Base-by-base conservation (phyloP, 306 rosid genomes). In the Prinsepia uniflora region DNA sequence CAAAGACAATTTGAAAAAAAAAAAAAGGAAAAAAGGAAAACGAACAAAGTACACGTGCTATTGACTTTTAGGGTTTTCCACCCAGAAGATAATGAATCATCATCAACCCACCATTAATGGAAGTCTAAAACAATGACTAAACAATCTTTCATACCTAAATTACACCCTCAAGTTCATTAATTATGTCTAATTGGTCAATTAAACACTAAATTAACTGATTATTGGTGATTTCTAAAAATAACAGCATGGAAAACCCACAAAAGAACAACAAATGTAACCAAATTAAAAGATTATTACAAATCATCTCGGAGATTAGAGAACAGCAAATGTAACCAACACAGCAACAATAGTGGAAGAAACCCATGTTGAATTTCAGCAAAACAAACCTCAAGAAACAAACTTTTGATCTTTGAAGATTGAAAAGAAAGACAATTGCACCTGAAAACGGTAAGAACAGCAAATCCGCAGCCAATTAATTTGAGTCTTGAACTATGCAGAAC, bases 371-470 rank as follows among this genome's bases (percentile, higher is more conserved):
- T 61, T 30, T 50, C 63, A 78, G 54, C 74, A 60, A 45, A 39
- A 66, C 61, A 72, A 17, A 81, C 40, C 52, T 12, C 78, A 59
- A 46, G 62, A 68, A 73, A 24, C 72, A 56, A 22, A 30, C 55
- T 63, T 19, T 7, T 9, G 8, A 77, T n/a, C 74, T 43, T 63
- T 24, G 59, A 10, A 73, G 62, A 55, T 48, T 64, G 48, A 65
- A 76, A 76, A 45, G 68, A 61, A 67, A 81, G 70, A 75, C 52
- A 76, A 68, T 13, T 65, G 36, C 57, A 44, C 44, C 80, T 60
- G 58, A 64, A 53, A 63, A 67, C 10, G 58, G 2, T 30, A 30
- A 56, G 72, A 65, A 49, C 47, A 42, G 42, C 58, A 79, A 70
- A 59, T 40, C 65, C 17, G 48, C 44, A 76, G 75, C 17, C 42